These are phyloP conservation scores for Pseudogymnoascus verrucosus DNA, from an alignment of 2,329 filamentous ascomycete genomes.

Conservation along the genomic window DNA sequence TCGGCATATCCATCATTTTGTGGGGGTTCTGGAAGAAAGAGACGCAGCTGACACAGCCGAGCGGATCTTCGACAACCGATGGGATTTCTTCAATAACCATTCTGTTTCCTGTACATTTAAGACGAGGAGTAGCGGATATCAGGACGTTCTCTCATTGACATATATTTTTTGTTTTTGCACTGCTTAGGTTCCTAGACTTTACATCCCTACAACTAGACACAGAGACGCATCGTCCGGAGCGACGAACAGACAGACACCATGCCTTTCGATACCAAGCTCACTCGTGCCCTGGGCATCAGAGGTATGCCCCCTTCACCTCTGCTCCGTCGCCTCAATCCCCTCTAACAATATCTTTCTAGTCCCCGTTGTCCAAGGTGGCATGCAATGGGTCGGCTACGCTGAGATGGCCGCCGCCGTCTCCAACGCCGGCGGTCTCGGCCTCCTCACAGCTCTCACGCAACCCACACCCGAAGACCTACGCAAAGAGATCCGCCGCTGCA, in stretches of 20 bases:
- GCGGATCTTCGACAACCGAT: neutral
- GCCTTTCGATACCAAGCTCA: conserved; percentile 34
- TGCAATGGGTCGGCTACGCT: conserved; percentile 80
- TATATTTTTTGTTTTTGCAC: neutral
- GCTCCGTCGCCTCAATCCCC: neutral
- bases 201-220: neutral
- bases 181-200: neutral
- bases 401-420: conserved; percentile 69
- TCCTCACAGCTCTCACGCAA: conserved; percentile 85
- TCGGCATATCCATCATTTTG: conserved; percentile 4
- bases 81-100: neutral
- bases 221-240: conserved; percentile 32
- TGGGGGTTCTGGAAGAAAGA: neutral
- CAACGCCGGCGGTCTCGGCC: conserved; percentile 74
- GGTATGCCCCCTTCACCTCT: conserved; percentile 16
- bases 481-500: conserved; percentile 84
- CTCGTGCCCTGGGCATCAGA: conserved; percentile 34
- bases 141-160: neutral
- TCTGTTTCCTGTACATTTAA: conserved; percentile 2
- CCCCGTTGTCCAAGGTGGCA: conserved; percentile 76
- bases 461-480: conserved; percentile 85
- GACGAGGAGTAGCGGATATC: neutral
- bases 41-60: conserved; percentile 2
- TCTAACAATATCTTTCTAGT: conserved; percentile 39
- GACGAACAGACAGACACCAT: conserved; percentile 42